Base-by-base conservation (phyloP, 1,139 yeast genomes). In the Hyphopichia fennica region DNA sequence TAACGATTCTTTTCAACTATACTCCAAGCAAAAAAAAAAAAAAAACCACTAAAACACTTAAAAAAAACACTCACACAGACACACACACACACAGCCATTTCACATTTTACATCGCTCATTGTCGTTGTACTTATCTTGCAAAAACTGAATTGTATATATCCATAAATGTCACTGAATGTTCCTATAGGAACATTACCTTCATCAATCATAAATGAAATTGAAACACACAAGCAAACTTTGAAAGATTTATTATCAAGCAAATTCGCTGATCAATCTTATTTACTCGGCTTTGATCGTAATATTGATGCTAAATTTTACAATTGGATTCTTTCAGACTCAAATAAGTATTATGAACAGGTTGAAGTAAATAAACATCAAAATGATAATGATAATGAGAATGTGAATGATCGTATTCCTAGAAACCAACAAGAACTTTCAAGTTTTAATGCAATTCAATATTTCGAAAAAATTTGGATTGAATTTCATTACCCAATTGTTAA, bases 401-500 rank as follows among this genome's bases (percentile, higher is more conserved):
- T n/a, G n/a, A n/a, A n/a, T 28, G 42, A 40, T 13, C 39, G 38
- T 9, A 41, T 45, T n/a, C 53, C 53, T 9, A 46, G 49, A 9
- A 49, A 50, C 18, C 45, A 51, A 8, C 33, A 39, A 14, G 62
- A 56, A 8, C 39, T 50, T 1, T 61, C 57, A 9, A 22, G 9
- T 7, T 69, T 70, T 46, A 52, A 51, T 58, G 68, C 74, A 28
- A 61, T 67, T 23, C 56, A 57, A 17, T 59, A 54, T 19, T 59
- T 83, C 19, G 84, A 80, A 38, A 51, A 58, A 5, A 57, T 81
- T 17, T 84, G 90, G 90, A 56, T 68, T 20, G 78, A 79, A 14
- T 74, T 84, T 52, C 85, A 82, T 51, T 81, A 82, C 50, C 88
- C 88, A 1, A 72, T 80, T 1, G 71, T 83, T 46, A 82, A 81